Base-by-base conservation (phyloP, 2,329 filamentous ascomycete species). In the Penicillium rolfsii region DNA sequence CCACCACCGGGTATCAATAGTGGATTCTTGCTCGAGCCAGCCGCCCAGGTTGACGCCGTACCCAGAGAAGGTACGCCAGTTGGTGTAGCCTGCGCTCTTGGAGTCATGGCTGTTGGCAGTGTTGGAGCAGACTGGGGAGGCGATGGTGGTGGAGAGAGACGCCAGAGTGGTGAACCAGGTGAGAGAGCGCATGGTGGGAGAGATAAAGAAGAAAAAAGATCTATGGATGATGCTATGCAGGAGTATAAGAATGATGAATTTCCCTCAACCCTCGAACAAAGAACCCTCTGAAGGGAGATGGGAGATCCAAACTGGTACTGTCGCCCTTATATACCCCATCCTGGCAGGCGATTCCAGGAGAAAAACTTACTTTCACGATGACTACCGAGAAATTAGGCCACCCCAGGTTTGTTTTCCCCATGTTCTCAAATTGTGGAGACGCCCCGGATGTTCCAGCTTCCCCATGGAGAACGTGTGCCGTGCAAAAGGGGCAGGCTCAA, bases 1-100 rank as follows among this genome's bases (percentile, higher is more conserved):
- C 69, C 69, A 73, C 61, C 65, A 69, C 0, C 38, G 16, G 14
- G 57, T 67, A 41, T 71, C 68, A 28, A 72, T 68, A 14, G 65
- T 69, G 26, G 67, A 67, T 58, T 71, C 68, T 56, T 71, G 67
- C 16, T 64, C 65, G 1, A 71, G 65, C 70, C 66, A 71, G 24
- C 69, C 69, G 11, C 69, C 68, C 1, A 71, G 61, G 35, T 71
- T 72, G 28, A 67, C 65, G n/a, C 64, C 66, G 41, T 67, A 49
- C 40, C 59, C 63, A 19, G 64, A 59, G 45, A 63, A 67, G 33
- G 60, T 67, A 16, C 30, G 52, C 67, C 67, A 71, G 55, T 71
- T 59, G 38, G 66, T 48, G 49, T 67, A 70, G 30, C 38, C 24
- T 4, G 19, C 58, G 2, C 30, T 38, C 49, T 35, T 19, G 19